Conservation (phyloP, 2,329 filamentous ascomycete genomes). For the Pseudopithomyces chartarum region DNA sequence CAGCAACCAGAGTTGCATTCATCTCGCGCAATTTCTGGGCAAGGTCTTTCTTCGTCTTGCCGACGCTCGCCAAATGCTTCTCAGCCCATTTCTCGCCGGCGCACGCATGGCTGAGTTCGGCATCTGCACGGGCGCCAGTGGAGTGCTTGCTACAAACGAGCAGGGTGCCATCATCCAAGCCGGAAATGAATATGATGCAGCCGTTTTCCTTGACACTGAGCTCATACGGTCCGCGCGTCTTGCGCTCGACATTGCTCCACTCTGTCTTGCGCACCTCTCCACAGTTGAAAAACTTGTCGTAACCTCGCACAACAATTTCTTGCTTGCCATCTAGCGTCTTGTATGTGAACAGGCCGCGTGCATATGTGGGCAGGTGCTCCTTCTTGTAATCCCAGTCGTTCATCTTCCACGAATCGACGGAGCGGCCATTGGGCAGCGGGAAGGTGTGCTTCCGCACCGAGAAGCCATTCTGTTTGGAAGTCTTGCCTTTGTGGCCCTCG, state of each 20-base stretch:
- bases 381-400: slow-evolving; percentile 97
- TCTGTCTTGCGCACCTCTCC: slow-evolving; percentile 80
- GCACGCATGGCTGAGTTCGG: slow-evolving; percentile 77
- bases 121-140: slow-evolving; percentile 77
- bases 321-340: slow-evolving; percentile 65
- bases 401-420: slow-evolving; percentile 90
- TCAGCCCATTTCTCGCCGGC: slow-evolving; percentile 84
- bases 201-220: slow-evolving; percentile 97
- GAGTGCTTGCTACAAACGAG: slow-evolving; percentile 99
- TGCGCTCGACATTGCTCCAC: slow-evolving; percentile 76
- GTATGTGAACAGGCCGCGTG: slow-evolving; percentile 92
- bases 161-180: slow-evolving; percentile 84
- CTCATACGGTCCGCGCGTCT: slow-evolving; percentile 88
- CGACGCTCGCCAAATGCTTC: slow-evolving; percentile 75
- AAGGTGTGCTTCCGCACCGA: slow-evolving; percentile 83
- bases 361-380: slow-evolving; percentile 82
- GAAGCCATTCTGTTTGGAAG: slow-evolving; percentile 58
- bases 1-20: slow-evolving; percentile 93
- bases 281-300: slow-evolving; percentile 99
- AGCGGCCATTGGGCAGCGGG: slow-evolving; percentile 66
- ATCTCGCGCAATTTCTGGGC: slow-evolving; percentile 74
- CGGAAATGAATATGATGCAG: slow-evolving; percentile 98
- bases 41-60: slow-evolving; percentile 78
- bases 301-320: slow-evolving; percentile 87
- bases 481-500: slow-evolving; percentile 59